A percentile compares a stretch with the other conserved stretches of the same genome.
Evolutionary conservation across 2,329 filamentous ascomycete genomes (phyloP).

Genomic region (Apiospora kogelbergensis): DNA sequence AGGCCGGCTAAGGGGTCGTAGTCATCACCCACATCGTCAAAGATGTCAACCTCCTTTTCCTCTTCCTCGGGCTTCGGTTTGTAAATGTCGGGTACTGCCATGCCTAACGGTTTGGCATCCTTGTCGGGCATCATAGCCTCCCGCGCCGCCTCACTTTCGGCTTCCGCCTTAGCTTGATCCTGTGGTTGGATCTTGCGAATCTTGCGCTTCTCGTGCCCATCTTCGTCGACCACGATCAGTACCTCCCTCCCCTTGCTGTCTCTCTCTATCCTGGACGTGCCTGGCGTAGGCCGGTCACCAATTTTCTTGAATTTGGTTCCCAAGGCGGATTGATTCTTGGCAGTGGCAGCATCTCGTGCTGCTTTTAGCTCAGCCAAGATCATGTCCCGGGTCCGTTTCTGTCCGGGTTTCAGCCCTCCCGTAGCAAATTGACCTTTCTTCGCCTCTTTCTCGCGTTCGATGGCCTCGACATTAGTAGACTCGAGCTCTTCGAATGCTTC

Average conservation of each 20-base stretch:
- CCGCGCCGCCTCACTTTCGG: slow-evolving; percentile 27
- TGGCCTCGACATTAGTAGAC: slow-evolving; percentile 51
- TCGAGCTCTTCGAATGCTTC: slow-evolving; percentile 64
- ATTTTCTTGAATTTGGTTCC: slow-evolving; percentile 66
- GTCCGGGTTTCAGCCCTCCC: slow-evolving; percentile 50
- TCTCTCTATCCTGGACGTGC: slow-evolving; percentile 55
- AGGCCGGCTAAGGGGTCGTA: slow-evolving; percentile 67
- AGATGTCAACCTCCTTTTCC: slow-evolving; percentile 62
- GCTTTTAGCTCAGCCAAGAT: slow-evolving; percentile 68
- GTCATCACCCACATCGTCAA: slow-evolving; percentile 64
- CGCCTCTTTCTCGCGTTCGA: slow-evolving; percentile 51
- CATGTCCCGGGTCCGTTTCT: slow-evolving; percentile 64
- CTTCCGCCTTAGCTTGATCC: slow-evolving; percentile 28
- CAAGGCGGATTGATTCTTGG: slow-evolving; percentile 49
- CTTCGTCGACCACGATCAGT: slow-evolving; percentile 64
- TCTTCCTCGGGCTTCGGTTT: slow-evolving; percentile 47
- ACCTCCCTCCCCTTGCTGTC: slow-evolving; percentile 63
- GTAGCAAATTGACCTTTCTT: slow-evolving; percentile 64
- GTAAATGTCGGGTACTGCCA: slow-evolving; percentile 65
- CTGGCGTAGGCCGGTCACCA: slow-evolving; percentile 48
- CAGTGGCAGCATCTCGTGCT: slow-evolving; percentile 59
- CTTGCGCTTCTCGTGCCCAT: slow-evolving; percentile 66
- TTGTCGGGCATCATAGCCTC: slow-evolving; percentile 54
- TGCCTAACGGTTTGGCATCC: slow-evolving; percentile 58
- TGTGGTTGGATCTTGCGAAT: slow-evolving; percentile 52